Evolutionary conservation across 306 rosid species (phyloP).

Genomic region (Ochetophila trinervis): DNA sequence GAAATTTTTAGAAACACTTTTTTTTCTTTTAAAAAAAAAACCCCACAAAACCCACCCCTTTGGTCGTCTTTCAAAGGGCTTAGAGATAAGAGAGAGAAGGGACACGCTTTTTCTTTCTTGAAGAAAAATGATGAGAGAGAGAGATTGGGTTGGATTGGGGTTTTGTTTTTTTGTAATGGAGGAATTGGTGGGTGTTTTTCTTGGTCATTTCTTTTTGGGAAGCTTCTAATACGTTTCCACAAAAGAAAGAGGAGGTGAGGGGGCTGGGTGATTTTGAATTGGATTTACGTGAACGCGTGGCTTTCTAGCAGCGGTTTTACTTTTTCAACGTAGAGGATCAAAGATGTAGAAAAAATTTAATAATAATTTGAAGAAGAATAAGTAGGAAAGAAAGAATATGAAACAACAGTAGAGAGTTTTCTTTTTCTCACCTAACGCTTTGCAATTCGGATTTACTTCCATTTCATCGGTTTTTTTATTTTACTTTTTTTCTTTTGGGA

Average conservation of each 20-base stretch:
- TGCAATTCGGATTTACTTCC: slow-evolving; percentile 39
- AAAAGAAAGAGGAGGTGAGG: background rate
- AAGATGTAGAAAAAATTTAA: background rate
- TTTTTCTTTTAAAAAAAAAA: too few species aligned
- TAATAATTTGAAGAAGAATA: background rate
- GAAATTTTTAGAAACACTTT: slow-evolving; percentile 56
- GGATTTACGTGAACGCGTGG: slow-evolving; percentile 32
- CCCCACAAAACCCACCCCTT: slow-evolving; percentile 11
- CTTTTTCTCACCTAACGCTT: slow-evolving; percentile 53
- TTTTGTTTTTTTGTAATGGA: background rate
- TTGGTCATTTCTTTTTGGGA: slow-evolving; percentile 29
- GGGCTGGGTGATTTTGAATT: background rate
- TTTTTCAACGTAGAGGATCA: slow-evolving; percentile 13
- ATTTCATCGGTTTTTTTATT: slow-evolving; percentile 16
- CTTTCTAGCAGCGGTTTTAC: slow-evolving; percentile 5
- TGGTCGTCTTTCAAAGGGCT: slow-evolving; percentile 6
- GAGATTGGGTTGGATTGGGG: background rate
- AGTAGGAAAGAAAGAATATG: slow-evolving; percentile 4
- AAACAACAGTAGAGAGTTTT: slow-evolving; percentile 28
- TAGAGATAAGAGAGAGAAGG: slow-evolving; percentile 9
- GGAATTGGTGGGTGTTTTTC: slow-evolving; percentile 14
- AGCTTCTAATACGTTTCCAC: slow-evolving; percentile 47
- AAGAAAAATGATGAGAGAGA: slow-evolving; percentile 24
- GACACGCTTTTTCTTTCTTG: slow-evolving; percentile 21
- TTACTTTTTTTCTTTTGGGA: background rate